Evolutionary conservation across 169 alveolate species (phyloP).

Genomic region (Plasmodium coatneyi): DNA sequence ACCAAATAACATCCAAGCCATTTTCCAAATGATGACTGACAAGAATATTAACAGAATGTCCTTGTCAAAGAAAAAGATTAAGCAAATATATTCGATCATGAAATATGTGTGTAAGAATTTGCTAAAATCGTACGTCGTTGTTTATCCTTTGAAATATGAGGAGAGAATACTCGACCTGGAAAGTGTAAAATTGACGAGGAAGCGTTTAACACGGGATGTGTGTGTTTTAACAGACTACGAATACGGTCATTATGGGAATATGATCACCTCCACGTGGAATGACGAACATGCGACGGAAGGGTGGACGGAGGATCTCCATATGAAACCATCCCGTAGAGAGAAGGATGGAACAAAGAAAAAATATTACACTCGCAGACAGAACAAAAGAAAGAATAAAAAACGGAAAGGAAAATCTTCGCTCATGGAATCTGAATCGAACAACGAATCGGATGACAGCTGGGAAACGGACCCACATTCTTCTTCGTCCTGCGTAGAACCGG

Average conservation of each 20-base stretch:
- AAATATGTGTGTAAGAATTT: constrained; percentile 24
- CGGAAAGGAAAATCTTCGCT: background rate
- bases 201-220: background rate
- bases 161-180: background rate
- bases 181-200: background rate
- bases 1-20: background rate
- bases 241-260: background rate
- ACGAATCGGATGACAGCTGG: background rate
- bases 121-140: constrained; percentile 30
- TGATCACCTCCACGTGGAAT: background rate
- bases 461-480: constrained; percentile 2
- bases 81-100: constrained; percentile 36
- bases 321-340: background rate
- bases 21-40: constrained; percentile 7
- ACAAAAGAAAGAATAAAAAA: background rate
- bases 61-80: background rate
- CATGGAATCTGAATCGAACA: background rate
- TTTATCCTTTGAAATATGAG: background rate
- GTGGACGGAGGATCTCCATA: background rate
- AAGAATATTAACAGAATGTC: background rate
- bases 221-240: constrained; percentile 58
- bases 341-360: background rate
- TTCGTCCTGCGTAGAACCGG: background rate
- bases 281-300: background rate
- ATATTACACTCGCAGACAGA: background rate